Percentiles rank a stretch among this genome's conserved stretches.
These are phyloP conservation scores for Amanita molliuscula DNA, from an alignment of 768 basidiomycete genomes.

Conservation along the genomic window DNA sequence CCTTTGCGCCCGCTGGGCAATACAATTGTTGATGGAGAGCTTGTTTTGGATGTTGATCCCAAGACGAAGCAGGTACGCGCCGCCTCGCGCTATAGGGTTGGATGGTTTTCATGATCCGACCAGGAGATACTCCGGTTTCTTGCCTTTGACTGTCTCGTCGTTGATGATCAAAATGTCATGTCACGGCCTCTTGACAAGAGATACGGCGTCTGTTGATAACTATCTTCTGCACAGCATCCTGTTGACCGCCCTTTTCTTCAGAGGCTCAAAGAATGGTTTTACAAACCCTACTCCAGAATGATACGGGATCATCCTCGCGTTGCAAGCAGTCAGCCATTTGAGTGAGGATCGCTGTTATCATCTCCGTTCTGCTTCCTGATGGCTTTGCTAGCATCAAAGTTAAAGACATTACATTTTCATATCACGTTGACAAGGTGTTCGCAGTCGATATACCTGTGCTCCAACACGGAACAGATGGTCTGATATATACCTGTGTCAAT, in stretches of 20 bases:
- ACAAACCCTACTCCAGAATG: conserved; percentile 69
- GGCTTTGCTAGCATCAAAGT: conserved; percentile 63
- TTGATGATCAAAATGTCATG: conserved; percentile 85
- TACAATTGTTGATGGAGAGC: conserved; percentile 87
- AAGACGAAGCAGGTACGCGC: conserved; percentile 52
- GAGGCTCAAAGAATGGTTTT: conserved; percentile 77
- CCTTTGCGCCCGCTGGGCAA: conserved; percentile 57
- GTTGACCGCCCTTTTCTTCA: conserved; percentile 19
- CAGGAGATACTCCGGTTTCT: conserved; percentile 79
- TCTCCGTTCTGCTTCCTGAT: not conserved
- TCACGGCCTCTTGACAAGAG: conserved; percentile 70
- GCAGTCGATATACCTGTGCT: conserved; percentile 72
- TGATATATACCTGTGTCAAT: conserved; percentile 91
- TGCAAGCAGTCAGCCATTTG: conserved; percentile 59
- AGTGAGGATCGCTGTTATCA: conserved; percentile 42
- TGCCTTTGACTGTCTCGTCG: conserved; percentile 89
- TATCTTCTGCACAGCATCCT: conserved; percentile 6
- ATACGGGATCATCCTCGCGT: conserved; percentile 61
- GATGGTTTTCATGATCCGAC: conserved; percentile 5
- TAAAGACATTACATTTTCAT: conserved; percentile 82
- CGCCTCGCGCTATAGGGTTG: not conserved
- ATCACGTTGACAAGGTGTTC: conserved; percentile 82
- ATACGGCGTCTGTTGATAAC: conserved; percentile 61
- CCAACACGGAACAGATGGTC: conserved; percentile 89
- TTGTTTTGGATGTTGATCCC: conserved; percentile 85